Percentiles rank a stretch among this genome's conserved stretches.
Evolutionary conservation across 2,329 filamentous ascomycete species (phyloP).

Genomic region (Sclerotinia sclerotiorum): DNA sequence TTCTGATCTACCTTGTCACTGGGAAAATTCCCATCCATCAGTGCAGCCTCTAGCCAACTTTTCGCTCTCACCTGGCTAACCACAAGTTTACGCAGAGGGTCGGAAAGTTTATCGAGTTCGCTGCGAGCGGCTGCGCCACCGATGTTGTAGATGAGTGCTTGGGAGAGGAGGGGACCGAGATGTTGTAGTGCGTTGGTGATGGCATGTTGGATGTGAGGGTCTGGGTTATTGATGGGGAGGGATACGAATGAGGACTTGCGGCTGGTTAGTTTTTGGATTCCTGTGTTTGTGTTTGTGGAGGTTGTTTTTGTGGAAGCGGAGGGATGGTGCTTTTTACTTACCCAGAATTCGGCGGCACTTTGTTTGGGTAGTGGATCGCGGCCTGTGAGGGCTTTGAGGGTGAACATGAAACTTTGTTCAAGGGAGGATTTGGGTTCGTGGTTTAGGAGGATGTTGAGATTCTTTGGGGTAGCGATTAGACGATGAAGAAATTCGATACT

Average conservation of each 20-base stretch:
- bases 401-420: constrained; percentile 70
- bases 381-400: constrained; percentile 66
- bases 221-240: constrained; percentile 18
- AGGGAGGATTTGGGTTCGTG: constrained; percentile 56
- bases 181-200: constrained; percentile 54
- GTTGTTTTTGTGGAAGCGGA: not conserved
- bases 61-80: constrained; percentile 55
- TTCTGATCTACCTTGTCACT: constrained; percentile 57
- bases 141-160: constrained; percentile 63
- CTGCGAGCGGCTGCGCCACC: constrained; percentile 68
- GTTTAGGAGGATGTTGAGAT: constrained; percentile 60
- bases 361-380: constrained; percentile 74
- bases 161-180: constrained; percentile 61
- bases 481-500: constrained; percentile 71
- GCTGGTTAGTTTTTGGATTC: constrained; percentile 16
- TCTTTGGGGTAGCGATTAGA: constrained; percentile 53
- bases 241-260: constrained; percentile 53
- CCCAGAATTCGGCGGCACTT: constrained; percentile 74
- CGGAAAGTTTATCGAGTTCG: constrained; percentile 69
- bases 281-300: too few relatives aligned
- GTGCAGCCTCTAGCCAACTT: constrained; percentile 61
- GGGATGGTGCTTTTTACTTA: constrained; percentile 40
- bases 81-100: constrained; percentile 69
- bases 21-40: constrained; percentile 52
- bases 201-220: constrained; percentile 30